Evolutionary conservation across 164 flowering plant genomes (phyloP).

Genomic region (Akebia trifoliata): DNA sequence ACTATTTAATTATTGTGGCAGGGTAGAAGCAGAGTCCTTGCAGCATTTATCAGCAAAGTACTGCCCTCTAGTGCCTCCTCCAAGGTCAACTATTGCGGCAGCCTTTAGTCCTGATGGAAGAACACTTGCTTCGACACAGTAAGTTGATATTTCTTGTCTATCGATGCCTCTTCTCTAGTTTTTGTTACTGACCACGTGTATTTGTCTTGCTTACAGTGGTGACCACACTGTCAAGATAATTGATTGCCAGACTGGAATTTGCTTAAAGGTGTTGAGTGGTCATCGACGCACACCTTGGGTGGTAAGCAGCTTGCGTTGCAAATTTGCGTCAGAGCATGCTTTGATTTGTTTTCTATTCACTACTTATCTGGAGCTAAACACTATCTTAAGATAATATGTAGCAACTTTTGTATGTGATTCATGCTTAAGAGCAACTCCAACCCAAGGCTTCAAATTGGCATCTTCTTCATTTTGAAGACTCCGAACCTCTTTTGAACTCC

Average conservation of each 20-base stretch:
- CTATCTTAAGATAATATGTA: background rate
- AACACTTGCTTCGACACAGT: constrained; percentile 97
- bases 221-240: constrained; percentile 96
- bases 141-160: constrained; percentile 19
- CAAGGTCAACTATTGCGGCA: constrained; percentile 97
- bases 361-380: background rate
- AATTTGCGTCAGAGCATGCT: background rate
- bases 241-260: constrained; percentile 77
- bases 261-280: constrained; percentile 87
- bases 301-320: constrained; percentile 42
- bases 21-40: constrained; percentile 89
- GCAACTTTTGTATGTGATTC: no score
- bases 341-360: background rate
- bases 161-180: background rate
- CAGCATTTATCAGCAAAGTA: constrained; percentile 75
- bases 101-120: constrained; percentile 94
- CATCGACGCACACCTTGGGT: constrained; percentile 99
- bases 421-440: no score
- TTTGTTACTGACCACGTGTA: background rate
- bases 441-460: no score
- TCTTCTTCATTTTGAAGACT: no score
- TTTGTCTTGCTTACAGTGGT: constrained; percentile 51
- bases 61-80: constrained; percentile 82
- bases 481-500: no score
- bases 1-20: constrained; percentile 19